Percentiles rank a stretch among this genome's conserved stretches.
Conservation (phyloP, 805 yeast species). For the Yamadazyma kitorensis region DNA sequence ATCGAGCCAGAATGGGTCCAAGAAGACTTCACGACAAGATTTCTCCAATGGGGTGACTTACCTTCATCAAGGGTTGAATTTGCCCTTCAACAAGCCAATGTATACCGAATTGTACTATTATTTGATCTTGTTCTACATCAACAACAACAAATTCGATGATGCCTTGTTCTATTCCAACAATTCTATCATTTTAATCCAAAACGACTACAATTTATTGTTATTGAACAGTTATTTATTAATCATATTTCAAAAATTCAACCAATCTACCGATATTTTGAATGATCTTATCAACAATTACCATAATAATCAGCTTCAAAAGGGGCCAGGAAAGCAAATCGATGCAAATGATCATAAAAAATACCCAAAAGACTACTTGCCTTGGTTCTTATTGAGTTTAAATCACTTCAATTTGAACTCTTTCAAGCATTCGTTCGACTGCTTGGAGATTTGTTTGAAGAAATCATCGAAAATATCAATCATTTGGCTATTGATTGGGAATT, state of each 20-base stretch:
- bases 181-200: slow-evolving; percentile 6
- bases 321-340: no score
- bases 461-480: slow-evolving; percentile 56
- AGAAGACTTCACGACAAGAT: no score
- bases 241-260: background rate
- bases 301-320: no score
- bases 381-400: slow-evolving; percentile 55
- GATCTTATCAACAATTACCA: slow-evolving; percentile 6
- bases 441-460: slow-evolving; percentile 52
- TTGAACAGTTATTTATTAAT: slow-evolving; percentile 3
- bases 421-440: slow-evolving; percentile 51
- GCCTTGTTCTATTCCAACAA: slow-evolving; percentile 7
- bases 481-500: slow-evolving; percentile 65
- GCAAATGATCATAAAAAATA: no score
- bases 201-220: slow-evolving; percentile 8
- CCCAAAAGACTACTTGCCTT: slow-evolving; percentile 53
- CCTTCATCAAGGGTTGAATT: background rate
- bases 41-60: no score
- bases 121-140: slow-evolving; percentile 5
- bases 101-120: slow-evolving; percentile 6
- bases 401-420: slow-evolving; percentile 46
- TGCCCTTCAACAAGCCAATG: slow-evolving; percentile 1
- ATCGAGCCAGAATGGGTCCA: no score
- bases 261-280: slow-evolving; percentile 7
- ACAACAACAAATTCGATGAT: slow-evolving; percentile 2